Base-by-base conservation (phyloP, 2,329 filamentous ascomycete species). In the Sporothrix globosa region DNA sequence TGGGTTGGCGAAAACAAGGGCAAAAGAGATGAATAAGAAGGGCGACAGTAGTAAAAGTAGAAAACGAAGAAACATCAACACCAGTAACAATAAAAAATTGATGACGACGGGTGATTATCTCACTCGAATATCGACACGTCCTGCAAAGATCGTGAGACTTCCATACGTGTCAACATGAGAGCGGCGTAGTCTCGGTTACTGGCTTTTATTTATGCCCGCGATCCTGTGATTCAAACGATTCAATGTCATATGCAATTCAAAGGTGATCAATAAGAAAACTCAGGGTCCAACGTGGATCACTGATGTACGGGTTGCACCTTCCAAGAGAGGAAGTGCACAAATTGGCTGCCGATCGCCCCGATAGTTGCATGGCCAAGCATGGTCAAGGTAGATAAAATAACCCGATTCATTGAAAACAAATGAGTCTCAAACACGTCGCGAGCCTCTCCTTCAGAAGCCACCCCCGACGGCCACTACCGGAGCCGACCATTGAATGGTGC, bases 361-460 rank as follows among this genome's bases (percentile, higher is more conserved):
- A 63, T 63, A 63, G n/a, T 46, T 63, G 58, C 58, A 63, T 63
- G 41, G 58, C 58, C 58, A 63, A 63, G 39, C 11, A 58, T 19
- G 24, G 56, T 19, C 56, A 60, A 60, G 17, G 34, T 46, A 11
- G 56, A 54, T 39, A 34, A 34, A 39, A 39, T 39, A 56, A 6
- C 7, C 6, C 24, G 30, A 27, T 14, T 56, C 4, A 6, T 17
- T 5, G n/a, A 44, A 9, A 44, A 24, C 10, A 44, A 44, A 17
- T 44, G 41, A 14, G 41, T 13, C 41, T 44, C 41, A 44, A 4
- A 44, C 6, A 13, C 3, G 4, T 44, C 14, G 11, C 41, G 11
- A 44, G 41, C 4, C 34, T 34, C 34, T 34, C 34, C 34, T 34
- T 34, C 6, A 34, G 34, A 34, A 34, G 34, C 3, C 34, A 34